Conservation (phyloP, 257 asterid genomes). For the Rubia yunnanensis region DNA sequence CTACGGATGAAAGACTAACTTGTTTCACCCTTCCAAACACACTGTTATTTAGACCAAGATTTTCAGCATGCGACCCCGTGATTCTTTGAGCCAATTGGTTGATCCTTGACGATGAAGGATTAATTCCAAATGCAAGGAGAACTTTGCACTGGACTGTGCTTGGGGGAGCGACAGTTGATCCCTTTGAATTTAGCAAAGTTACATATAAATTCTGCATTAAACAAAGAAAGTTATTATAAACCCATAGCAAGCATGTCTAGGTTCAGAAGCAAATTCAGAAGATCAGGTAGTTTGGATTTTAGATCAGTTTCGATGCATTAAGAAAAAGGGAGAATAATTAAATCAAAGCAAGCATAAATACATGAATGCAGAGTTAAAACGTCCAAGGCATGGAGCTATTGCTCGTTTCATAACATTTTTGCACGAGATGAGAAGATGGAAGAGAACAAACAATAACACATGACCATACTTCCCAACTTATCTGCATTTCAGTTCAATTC, state of each 20-base stretch:
- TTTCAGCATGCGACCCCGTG: slow-evolving; percentile 54
- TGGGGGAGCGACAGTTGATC: slow-evolving; percentile 66
- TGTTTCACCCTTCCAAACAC: slow-evolving; percentile 94
- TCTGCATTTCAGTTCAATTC: too few relatives aligned
- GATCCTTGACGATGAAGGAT: slow-evolving; percentile 59
- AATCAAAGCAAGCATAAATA: neutral
- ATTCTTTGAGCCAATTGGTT: slow-evolving; percentile 90
- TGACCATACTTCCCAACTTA: too few relatives aligned
- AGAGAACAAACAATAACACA: neutral
- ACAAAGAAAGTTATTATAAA: slow-evolving; percentile 5
- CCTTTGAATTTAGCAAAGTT: slow-evolving; percentile 62
- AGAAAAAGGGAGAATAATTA: neutral
- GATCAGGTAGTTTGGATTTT: neutral
- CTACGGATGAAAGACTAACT: slow-evolving; percentile 73
- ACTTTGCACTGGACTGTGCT: slow-evolving; percentile 72
- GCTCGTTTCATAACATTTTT: neutral
- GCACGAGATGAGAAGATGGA: neutral
- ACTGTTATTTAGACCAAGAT: slow-evolving; percentile 88
- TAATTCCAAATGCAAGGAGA: slow-evolving; percentile 62
- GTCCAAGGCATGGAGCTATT: neutral
- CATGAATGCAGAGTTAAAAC: neutral
- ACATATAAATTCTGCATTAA: slow-evolving; percentile 72
- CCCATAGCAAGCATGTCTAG: slow-evolving; percentile 6
- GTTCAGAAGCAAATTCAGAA: neutral
- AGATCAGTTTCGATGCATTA: neutral